Evolutionary conservation across 768 basidiomycete species (phyloP).

Genomic region (Panellus pusillus): DNA sequence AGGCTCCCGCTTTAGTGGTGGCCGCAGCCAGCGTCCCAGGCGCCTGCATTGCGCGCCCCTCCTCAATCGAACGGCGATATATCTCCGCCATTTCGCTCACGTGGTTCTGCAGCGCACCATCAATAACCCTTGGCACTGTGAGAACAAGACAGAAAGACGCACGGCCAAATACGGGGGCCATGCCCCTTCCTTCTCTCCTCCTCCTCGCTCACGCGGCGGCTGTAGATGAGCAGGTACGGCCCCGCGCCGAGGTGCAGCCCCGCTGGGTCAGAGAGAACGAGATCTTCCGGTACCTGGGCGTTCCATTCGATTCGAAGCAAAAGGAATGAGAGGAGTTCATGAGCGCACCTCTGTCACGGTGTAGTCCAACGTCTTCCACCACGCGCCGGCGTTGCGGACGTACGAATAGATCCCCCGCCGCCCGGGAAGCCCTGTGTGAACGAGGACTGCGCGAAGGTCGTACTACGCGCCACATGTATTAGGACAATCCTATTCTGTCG

Average conservation of each 20-base stretch:
- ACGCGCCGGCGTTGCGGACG: slow-evolving; percentile 59
- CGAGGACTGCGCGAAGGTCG: slow-evolving; percentile 74
- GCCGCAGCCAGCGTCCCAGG: too few relatives aligned
- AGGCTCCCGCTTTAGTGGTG: too few relatives aligned
- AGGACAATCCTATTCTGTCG: neutral
- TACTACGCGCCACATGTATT: slow-evolving; percentile 47
- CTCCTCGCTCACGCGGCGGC: slow-evolving; percentile 26
- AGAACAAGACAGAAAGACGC: neutral
- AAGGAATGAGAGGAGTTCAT: neutral
- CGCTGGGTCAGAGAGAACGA: slow-evolving; percentile 63
- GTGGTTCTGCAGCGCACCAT: too few relatives aligned
- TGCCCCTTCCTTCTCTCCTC: slow-evolving; percentile 1
- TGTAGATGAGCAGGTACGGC: slow-evolving; percentile 78
- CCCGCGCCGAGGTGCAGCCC: slow-evolving; percentile 78
- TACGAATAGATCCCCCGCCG: slow-evolving; percentile 80
- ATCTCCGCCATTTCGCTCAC: too few relatives aligned
- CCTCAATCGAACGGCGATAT: too few relatives aligned
- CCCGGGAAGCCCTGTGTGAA: slow-evolving; percentile 78
- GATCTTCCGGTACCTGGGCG: slow-evolving; percentile 66
- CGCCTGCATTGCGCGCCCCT: too few relatives aligned
- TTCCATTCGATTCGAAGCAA: neutral
- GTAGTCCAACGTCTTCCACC: slow-evolving; percentile 84
- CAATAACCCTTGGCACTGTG: slow-evolving; percentile 5
- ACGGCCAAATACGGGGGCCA: slow-evolving; percentile 15
- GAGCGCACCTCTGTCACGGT: slow-evolving; percentile 58